Evolutionary conservation across 257 asterid species (phyloP).

Genomic region (Penstemon eatonii): DNA sequence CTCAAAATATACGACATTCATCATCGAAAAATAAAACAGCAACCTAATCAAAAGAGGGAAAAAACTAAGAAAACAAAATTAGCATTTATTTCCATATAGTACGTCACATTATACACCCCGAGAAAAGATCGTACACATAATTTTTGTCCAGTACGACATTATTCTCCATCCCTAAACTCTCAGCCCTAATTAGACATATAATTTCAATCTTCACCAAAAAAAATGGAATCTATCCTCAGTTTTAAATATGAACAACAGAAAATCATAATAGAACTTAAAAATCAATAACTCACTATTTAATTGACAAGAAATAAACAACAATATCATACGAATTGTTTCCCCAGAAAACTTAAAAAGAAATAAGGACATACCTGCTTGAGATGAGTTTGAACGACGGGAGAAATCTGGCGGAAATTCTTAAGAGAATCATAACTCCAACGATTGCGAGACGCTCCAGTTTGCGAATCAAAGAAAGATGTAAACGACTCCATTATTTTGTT

Average conservation of each 20-base stretch:
- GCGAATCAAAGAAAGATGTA: conserved; percentile 65
- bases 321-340: background rate
- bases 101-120: no score
- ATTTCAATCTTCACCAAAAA: no score
- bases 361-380: conserved; percentile 63
- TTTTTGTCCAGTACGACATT: no score
- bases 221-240: no score
- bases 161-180: no score
- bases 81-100: no score
- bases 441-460: conserved; percentile 47
- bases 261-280: no score
- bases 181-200: no score
- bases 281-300: no score
- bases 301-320: background rate
- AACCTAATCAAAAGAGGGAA: background rate
- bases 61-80: background rate
- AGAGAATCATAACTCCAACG: conserved; percentile 85
- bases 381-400: conserved; percentile 85
- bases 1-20: no score
- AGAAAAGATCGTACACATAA: no score
- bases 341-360: background rate
- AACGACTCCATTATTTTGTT: conserved; percentile 60
- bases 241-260: no score
- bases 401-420: conserved; percentile 85
- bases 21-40: background rate